These are phyloP conservation scores for Eragrostis tef DNA, from an alignment of 202 grass and related monocot genomes.

Conservation along the genomic window DNA sequence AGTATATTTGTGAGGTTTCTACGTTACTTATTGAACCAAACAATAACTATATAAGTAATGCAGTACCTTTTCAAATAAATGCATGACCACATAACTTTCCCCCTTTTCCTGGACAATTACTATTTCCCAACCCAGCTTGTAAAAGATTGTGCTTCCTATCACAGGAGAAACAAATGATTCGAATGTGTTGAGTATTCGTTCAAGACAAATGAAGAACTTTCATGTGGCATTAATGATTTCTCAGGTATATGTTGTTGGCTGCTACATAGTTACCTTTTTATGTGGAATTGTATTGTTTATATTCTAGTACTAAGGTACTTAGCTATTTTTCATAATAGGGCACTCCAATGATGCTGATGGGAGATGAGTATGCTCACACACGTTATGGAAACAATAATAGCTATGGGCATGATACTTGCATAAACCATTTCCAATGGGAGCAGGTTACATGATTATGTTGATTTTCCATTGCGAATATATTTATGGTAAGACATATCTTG, in stretches of 20 bases:
- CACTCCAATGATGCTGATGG: constrained; percentile 98
- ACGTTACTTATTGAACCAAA: neutral
- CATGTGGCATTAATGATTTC: constrained; percentile 92
- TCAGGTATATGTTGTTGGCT: constrained; percentile 65
- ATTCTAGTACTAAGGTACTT: constrained; percentile 24
- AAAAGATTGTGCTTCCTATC: constrained; percentile 29
- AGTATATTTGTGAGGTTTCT: constrained; percentile 17
- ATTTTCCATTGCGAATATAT: constrained; percentile 44
- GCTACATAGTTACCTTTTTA: constrained; percentile 33
- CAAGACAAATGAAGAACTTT: constrained; percentile 98
- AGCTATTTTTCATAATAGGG: constrained; percentile 55
- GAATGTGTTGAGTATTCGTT: constrained; percentile 66
- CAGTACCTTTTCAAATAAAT: constrained; percentile 33
- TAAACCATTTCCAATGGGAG: constrained; percentile 96
- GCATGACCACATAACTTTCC: constrained; percentile 10
- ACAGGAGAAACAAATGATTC: constrained; percentile 87
- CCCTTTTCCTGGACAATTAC: neutral
- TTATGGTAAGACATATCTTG: constrained; percentile 13
- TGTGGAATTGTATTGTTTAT: constrained; percentile 29
- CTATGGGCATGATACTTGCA: constrained; percentile 93
- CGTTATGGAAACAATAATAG: constrained; percentile 99
- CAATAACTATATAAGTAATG: constrained; percentile 5
- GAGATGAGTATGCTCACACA: constrained; percentile 97
- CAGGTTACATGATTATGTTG: constrained; percentile 59
- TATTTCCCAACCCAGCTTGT: neutral